Evolutionary conservation across 176 grass and related monocot genomes (phyloP).

Genomic region (Rhynchospora tenuis): DNA sequence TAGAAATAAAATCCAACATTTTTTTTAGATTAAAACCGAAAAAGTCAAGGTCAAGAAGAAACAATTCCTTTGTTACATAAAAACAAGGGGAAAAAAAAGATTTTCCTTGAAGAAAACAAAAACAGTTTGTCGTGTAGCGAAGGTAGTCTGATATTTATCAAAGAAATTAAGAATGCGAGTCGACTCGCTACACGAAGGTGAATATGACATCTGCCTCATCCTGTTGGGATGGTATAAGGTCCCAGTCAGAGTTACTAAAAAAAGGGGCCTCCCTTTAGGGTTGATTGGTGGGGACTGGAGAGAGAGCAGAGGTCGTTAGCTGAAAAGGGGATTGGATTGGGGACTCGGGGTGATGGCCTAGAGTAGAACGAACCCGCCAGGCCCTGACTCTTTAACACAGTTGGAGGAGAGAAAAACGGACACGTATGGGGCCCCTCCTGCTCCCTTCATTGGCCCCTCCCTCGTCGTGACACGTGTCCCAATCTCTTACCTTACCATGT

Average conservation of each 20-base stretch:
- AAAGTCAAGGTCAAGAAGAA: no score
- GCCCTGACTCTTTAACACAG: neutral
- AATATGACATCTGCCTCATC: neutral
- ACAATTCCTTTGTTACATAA: no score
- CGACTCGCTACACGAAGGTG: neutral
- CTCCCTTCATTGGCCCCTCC: neutral
- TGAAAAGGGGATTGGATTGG: neutral
- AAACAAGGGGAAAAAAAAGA: no score
- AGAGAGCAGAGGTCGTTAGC: neutral
- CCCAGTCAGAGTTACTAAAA: neutral
- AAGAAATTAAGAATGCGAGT: neutral
- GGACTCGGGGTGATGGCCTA: neutral
- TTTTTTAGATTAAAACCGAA: no score
- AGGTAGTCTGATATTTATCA: no score
- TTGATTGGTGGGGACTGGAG: neutral
- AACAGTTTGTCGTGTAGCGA: no score
- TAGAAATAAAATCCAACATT: no score
- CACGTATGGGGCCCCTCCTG: slow-evolving; percentile 5
- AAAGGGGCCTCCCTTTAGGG: neutral
- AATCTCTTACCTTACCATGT: neutral
- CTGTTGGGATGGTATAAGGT: neutral
- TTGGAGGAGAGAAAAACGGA: slow-evolving; percentile 7
- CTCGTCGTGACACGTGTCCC: neutral
- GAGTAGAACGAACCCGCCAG: slow-evolving; percentile 7
- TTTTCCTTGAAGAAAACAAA: no score